Evolutionary conservation across 768 basidiomycete genomes (phyloP).

Genomic region (Pleurotus citrinopileatus): DNA sequence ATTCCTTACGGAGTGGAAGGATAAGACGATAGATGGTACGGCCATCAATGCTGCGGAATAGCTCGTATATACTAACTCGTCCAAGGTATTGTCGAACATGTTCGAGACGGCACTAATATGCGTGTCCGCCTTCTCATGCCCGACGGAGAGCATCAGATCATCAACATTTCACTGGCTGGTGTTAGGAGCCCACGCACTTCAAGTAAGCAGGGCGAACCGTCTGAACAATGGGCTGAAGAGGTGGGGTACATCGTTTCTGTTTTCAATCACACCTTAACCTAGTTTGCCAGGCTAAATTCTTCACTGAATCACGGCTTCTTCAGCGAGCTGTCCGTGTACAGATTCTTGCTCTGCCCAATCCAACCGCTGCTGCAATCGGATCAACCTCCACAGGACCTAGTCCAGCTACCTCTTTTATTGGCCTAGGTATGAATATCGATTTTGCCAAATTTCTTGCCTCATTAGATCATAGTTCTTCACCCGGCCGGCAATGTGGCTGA

Average conservation of each 20-base stretch:
- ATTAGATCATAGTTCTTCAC: constrained; percentile 59
- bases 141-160: constrained; percentile 85
- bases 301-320: constrained; percentile 84
- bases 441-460: constrained; percentile 3
- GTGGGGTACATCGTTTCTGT: too few relatives aligned
- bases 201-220: constrained; percentile 69
- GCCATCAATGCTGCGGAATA: background rate
- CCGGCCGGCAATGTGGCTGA: constrained; percentile 95
- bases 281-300: constrained; percentile 75
- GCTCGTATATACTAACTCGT: constrained; percentile 8
- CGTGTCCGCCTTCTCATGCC: constrained; percentile 87
- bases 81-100: constrained; percentile 88
- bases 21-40: constrained; percentile 83
- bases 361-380: constrained; percentile 81
- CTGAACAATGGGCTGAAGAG: constrained; percentile 89
- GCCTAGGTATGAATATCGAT: constrained; percentile 51
- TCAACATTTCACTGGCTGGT: constrained; percentile 83
- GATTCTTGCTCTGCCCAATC: constrained; percentile 76
- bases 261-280: constrained; percentile 13
- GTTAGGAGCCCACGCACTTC: constrained; percentile 72
- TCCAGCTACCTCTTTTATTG: constrained; percentile 86
- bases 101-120: constrained; percentile 88
- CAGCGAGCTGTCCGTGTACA: constrained; percentile 77
- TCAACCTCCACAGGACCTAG: constrained; percentile 52
- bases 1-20: constrained; percentile 90